These are phyloP conservation scores for Corchorus capsularis DNA, from an alignment of 345 rosid genomes.

Conservation along the genomic window DNA sequence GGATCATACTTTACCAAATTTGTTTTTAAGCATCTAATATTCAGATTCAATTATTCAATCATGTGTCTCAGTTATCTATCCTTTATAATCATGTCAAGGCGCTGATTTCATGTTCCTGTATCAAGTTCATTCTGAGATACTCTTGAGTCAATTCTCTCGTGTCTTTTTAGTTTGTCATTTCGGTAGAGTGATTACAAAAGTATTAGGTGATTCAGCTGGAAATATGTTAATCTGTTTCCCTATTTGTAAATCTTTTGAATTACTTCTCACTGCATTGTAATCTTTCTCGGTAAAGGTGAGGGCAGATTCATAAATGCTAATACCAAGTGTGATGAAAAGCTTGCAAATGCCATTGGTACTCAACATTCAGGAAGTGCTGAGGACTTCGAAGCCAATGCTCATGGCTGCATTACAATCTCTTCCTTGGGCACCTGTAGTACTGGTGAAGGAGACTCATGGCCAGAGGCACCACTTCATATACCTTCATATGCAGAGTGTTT, in stretches of 20 bases:
- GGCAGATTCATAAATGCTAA: conserved; percentile 10
- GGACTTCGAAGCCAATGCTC: conserved; percentile 24
- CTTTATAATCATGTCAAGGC: background rate
- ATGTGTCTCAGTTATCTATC: background rate
- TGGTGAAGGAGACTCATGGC: conserved; percentile 34
- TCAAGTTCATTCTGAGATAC: background rate
- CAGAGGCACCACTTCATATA: conserved; percentile 27
- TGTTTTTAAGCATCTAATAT: background rate
- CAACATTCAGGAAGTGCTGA: conserved; percentile 20
- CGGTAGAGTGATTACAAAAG: background rate
- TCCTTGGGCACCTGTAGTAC: conserved; percentile 33
- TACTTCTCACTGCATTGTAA: conserved; percentile 11
- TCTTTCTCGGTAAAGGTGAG: conserved; percentile 28
- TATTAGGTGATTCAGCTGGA: background rate
- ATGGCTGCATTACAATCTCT: conserved; percentile 26
- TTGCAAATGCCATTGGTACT: conserved; percentile 7
- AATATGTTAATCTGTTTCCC: background rate
- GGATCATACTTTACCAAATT: background rate
- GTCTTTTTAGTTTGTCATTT: background rate
- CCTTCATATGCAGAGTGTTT: conserved; percentile 30
- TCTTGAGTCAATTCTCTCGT: background rate
- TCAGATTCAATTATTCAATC: background rate
- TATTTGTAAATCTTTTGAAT: background rate
- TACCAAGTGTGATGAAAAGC: conserved; percentile 27
- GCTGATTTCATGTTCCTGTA: background rate